Percentiles rank a stretch among this genome's conserved stretches.
Evolutionary conservation across 805 yeast genomes (phyloP).

Genomic region (Metschnikowia bowlesiae): DNA sequence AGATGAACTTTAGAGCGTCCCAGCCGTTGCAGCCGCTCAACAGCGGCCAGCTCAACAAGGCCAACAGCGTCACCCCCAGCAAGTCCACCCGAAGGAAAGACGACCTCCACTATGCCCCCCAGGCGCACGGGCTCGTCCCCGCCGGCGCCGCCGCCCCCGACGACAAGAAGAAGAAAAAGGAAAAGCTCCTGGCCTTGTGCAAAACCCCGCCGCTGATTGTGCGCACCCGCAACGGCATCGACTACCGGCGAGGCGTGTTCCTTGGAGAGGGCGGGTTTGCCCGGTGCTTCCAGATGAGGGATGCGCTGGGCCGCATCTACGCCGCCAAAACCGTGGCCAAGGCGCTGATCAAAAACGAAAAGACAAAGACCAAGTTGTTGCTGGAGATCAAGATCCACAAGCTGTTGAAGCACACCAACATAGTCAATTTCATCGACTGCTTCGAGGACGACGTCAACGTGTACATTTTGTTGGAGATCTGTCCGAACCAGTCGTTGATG

Average conservation of each 20-base stretch:
- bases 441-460: conserved; percentile 96
- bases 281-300: conserved; percentile 94
- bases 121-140: neutral
- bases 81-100: conserved; percentile 24
- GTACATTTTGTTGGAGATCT: conserved; percentile 87
- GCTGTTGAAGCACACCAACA: conserved; percentile 79
- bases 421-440: conserved; percentile 91
- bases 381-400: conserved; percentile 96
- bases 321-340: conserved; percentile 99
- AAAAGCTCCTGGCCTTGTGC: conserved; percentile 84
- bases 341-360: conserved; percentile 84
- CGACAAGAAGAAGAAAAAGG: conserved; percentile 61
- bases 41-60: conserved; percentile 48
- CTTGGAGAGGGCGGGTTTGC: conserved; percentile 99
- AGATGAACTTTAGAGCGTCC: conserved; percentile 19
- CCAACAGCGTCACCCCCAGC: conserved; percentile 38
- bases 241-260: conserved; percentile 84
- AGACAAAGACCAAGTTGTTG: conserved; percentile 78
- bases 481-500: conserved; percentile 93
- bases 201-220: conserved; percentile 96
- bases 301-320: conserved; percentile 75
- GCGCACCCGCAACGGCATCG: conserved; percentile 79
- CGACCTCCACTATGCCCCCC: conserved; percentile 10
- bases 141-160: conserved; percentile 1
- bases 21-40: conserved; percentile 55